Conservation (phyloP, 805 yeast genomes). For the Myxozyma neotropica region DNA sequence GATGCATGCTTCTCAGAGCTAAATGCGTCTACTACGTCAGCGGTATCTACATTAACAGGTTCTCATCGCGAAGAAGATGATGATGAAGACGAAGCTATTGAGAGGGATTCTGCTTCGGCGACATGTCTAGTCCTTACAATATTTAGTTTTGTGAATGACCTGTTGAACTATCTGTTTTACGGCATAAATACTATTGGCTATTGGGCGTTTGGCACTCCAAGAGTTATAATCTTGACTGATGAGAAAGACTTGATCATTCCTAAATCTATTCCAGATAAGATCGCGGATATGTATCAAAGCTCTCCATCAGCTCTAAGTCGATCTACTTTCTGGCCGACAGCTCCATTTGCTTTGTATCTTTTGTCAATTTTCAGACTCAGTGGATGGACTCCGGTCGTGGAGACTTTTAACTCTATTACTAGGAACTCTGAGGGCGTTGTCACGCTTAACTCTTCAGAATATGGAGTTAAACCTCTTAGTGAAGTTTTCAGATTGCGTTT, state of each 20-base stretch:
- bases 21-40: too few species aligned
- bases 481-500: not conserved
- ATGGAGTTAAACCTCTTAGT: not conserved
- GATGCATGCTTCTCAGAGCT: too few species aligned
- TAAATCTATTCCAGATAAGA: not conserved
- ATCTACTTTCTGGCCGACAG: not conserved
- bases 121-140: not conserved
- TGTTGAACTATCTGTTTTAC: not conserved
- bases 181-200: not conserved
- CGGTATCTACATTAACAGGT: not conserved
- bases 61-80: not conserved
- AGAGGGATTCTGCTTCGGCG: not conserved
- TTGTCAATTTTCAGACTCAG: not conserved
- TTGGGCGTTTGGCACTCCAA: conserved; percentile 1
- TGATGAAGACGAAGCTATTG: not conserved
- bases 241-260: not conserved
- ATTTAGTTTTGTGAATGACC: not conserved
- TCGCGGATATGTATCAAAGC: not conserved
- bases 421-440: not conserved
- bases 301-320: not conserved
- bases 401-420: not conserved
- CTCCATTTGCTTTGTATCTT: not conserved
- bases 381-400: not conserved
- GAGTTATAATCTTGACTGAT: not conserved
- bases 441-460: not conserved